Evolutionary conservation across 768 basidiomycete species (phyloP).

Genomic region (Phylloporus arenicola): DNA sequence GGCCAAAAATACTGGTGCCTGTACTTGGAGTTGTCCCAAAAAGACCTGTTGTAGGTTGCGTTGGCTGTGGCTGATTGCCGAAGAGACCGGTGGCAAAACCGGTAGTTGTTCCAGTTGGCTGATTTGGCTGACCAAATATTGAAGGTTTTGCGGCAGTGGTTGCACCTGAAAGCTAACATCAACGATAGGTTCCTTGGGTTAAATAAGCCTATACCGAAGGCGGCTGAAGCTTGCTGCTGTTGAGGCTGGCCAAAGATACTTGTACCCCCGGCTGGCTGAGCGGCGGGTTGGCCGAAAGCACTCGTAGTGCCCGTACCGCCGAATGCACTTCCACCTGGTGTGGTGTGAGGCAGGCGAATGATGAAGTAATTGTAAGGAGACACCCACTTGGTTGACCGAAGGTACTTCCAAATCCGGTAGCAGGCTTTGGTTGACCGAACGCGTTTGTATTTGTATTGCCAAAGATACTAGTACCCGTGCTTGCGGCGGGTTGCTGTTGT

Average conservation of each 20-base stretch:
- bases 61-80: slow-evolving; percentile 24
- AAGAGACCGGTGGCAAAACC: slow-evolving; percentile 33
- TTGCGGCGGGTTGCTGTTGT: slow-evolving; percentile 33
- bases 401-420: slow-evolving; percentile 24
- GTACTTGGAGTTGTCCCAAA: slow-evolving; percentile 27
- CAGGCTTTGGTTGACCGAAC: slow-evolving; percentile 31
- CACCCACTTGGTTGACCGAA: slow-evolving; percentile 25
- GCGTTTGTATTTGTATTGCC: slow-evolving; percentile 28
- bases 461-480: slow-evolving; percentile 30
- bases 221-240: slow-evolving; percentile 29
- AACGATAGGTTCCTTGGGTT: neutral
- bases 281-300: slow-evolving; percentile 26
- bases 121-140: slow-evolving; percentile 45
- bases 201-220: slow-evolving; percentile 37
- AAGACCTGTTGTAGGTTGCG: slow-evolving; percentile 21
- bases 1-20: slow-evolving; percentile 31
- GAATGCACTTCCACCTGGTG: slow-evolving; percentile 20
- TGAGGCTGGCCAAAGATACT: slow-evolving; percentile 36
- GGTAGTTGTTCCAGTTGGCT: slow-evolving; percentile 33
- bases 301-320: slow-evolving; percentile 16
- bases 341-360: neutral
- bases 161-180: slow-evolving; percentile 21
- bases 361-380: neutral
- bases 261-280: slow-evolving; percentile 19
- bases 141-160: slow-evolving; percentile 38